Conservation (phyloP, 192 early-diverging fungal genomes). For the Backusella mclennaniae region DNA sequence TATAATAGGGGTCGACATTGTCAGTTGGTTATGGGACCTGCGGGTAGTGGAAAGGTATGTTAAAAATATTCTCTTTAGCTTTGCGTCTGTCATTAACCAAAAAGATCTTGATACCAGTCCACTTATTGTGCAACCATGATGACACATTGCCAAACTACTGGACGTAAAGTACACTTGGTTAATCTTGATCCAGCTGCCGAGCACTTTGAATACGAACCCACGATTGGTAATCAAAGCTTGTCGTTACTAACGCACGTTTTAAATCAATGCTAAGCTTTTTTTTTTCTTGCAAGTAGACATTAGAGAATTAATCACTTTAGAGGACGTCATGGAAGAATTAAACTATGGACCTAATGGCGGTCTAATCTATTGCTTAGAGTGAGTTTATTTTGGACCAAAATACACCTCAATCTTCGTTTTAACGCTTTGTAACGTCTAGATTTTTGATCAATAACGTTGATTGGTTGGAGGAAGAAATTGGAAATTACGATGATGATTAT, state of each 20-base stretch:
- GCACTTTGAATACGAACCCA: conserved; percentile 89
- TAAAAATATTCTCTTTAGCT: not conserved
- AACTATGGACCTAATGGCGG: conserved; percentile 98
- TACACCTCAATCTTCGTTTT: not conserved
- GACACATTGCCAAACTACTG: conserved; percentile 85
- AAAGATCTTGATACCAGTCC: conserved; percentile 49
- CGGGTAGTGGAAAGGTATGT: conserved; percentile 83
- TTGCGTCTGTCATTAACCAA: not conserved
- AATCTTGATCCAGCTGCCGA: conserved; percentile 99
- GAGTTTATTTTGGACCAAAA: conserved; percentile 11
- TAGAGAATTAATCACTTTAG: conserved; percentile 92
- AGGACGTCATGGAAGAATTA: conserved; percentile 97
- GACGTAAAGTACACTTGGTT: conserved; percentile 85
- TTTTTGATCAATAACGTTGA: conserved; percentile 94
- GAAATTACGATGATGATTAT: conserved; percentile 93
- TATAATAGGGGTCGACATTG: conserved; percentile 66
- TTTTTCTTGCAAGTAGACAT: conserved; percentile 61
- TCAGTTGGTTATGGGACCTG: conserved; percentile 97
- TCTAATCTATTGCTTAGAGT: conserved; percentile 95
- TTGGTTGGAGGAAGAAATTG: conserved; percentile 94
- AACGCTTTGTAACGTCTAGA: conserved; percentile 24
- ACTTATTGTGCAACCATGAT: conserved; percentile 96
- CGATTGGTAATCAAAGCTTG: conserved; percentile 53
- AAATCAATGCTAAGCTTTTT: not conserved
- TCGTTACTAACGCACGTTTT: not conserved